phyloP scores from a whole-genome alignment of 2,329 filamentous ascomycete genomes.

The Exophiala calicioides region DNA sequence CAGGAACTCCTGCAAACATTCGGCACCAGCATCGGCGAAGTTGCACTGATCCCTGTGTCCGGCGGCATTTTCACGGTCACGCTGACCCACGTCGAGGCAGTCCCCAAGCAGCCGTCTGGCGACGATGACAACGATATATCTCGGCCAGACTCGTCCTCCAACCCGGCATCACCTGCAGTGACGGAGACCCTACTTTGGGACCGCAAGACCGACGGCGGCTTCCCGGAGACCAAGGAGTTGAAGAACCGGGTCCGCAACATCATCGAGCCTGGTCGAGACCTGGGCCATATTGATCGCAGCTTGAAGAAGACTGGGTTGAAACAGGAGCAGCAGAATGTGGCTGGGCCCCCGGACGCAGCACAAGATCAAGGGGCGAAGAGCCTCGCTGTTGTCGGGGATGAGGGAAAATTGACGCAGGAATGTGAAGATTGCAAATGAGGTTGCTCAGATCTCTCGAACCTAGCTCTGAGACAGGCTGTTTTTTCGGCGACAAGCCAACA shows the following conservation, averaged over 20 bases:
- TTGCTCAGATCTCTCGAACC: too few species aligned
- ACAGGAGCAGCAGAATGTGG: background rate
- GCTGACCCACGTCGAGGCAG: constrained; percentile 50
- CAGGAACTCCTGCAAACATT: constrained; percentile 97
- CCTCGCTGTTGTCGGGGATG: background rate
- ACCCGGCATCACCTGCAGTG: constrained; percentile 17
- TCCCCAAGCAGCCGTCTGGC: too few species aligned
- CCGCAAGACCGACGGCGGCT: constrained; percentile 80
- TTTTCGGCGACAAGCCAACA: too few species aligned
- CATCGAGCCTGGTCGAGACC: constrained; percentile 72
- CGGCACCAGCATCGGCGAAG: constrained; percentile 76
- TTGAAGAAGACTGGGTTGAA: constrained; percentile 36
- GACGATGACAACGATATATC: too few species aligned
- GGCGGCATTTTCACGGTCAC: constrained; percentile 81
- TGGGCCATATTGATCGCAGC: constrained; percentile 76
- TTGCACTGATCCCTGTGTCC: constrained; percentile 80
- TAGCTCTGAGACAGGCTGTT: too few species aligned
- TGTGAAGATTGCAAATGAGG: constrained; percentile 3
- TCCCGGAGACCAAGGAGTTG: constrained; percentile 89
- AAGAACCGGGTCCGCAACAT: constrained; percentile 82
- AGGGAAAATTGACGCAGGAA: constrained; percentile 5
- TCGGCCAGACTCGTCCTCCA: too few species aligned
- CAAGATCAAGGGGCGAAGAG: too few species aligned
- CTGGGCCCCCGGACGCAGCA: too few species aligned
- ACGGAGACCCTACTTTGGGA: constrained; percentile 74